Conservation (phyloP, 75 land plant genomes). For the Ceratopteris richardii region DNA sequence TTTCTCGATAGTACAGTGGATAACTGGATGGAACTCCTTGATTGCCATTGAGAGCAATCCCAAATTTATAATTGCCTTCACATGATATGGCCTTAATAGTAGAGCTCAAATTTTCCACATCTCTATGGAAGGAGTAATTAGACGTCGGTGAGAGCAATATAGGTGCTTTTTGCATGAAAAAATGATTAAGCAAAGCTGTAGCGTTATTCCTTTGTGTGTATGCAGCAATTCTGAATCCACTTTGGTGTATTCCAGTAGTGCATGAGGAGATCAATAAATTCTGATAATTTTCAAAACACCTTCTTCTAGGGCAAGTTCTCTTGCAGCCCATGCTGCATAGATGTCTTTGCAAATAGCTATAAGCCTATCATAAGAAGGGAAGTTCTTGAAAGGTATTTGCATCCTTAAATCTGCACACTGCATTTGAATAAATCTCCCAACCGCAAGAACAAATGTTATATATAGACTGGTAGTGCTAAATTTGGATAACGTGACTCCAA, state of each 20-base stretch:
- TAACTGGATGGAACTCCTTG: no score
- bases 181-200: no score
- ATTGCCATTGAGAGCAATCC: no score
- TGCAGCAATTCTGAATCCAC: slow-evolving; percentile 51
- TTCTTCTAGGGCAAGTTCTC: slow-evolving; percentile 91
- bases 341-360: slow-evolving; percentile 94
- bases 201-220: no score
- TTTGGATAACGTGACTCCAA: slow-evolving; percentile 95
- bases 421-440: slow-evolving; percentile 89
- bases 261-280: slow-evolving; percentile 94
- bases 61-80: no score
- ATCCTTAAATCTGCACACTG: slow-evolving; percentile 94
- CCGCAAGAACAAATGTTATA: slow-evolving; percentile 93
- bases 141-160: no score
- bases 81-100: no score
- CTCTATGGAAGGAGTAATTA: no score
- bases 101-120: no score
- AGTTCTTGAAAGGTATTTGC: slow-evolving; percentile 95
- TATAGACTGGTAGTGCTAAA: slow-evolving; percentile 98
- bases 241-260: slow-evolving; percentile 94
- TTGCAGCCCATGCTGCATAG: slow-evolving; percentile 96
- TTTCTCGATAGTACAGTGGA: no score
- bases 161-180: no score
- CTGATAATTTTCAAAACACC: slow-evolving; percentile 90
- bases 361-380: slow-evolving; percentile 96